These are phyloP conservation scores for Ehretia macrophylla DNA, from an alignment of 257 asterid species.

Conservation along the genomic window DNA sequence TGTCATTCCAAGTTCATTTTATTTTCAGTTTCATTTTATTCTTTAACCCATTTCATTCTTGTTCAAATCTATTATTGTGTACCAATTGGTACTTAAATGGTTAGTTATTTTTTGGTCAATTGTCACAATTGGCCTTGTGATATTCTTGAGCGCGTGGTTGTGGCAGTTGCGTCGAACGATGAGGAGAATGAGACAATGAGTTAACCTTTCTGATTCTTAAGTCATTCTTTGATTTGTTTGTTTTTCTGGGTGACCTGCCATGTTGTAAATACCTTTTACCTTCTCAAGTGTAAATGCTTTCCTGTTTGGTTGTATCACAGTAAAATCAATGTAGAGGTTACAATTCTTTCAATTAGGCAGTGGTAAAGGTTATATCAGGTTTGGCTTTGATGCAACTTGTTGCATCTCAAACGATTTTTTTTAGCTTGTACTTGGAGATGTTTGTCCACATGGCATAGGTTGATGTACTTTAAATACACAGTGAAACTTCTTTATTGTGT, in stretches of 20 bases:
- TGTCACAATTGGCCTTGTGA: constrained; percentile 47
- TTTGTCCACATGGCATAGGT: too few species aligned
- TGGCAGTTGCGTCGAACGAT: constrained; percentile 67
- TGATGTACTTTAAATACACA: too few species aligned
- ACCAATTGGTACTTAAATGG: constrained; percentile 83
- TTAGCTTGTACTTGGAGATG: too few species aligned
- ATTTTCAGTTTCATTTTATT: too few species aligned
- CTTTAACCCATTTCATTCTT: too few species aligned
- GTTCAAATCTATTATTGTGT: too few species aligned
- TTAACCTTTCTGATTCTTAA: constrained; percentile 9
- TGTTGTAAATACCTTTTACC: constrained; percentile 44
- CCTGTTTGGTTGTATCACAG: constrained; percentile 33
- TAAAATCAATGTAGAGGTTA: constrained; percentile 20
- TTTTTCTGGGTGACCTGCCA: constrained; percentile 22
- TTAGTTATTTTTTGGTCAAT: constrained; percentile 67
- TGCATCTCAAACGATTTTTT: too few species aligned
- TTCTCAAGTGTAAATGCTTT: constrained; percentile 40
- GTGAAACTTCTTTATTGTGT: too few species aligned
- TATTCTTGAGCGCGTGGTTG: constrained; percentile 69
- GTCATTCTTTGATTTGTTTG: constrained; percentile 33
- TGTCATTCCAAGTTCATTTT: too few species aligned
- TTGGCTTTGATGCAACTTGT: too few species aligned
- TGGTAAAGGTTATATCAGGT: constrained; percentile 3
- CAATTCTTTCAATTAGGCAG: constrained; percentile 4
- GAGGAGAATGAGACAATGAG: constrained; percentile 59